These are phyloP conservation scores for Candida insectorum DNA, from an alignment of 805 yeast genomes.

Conservation along the genomic window DNA sequence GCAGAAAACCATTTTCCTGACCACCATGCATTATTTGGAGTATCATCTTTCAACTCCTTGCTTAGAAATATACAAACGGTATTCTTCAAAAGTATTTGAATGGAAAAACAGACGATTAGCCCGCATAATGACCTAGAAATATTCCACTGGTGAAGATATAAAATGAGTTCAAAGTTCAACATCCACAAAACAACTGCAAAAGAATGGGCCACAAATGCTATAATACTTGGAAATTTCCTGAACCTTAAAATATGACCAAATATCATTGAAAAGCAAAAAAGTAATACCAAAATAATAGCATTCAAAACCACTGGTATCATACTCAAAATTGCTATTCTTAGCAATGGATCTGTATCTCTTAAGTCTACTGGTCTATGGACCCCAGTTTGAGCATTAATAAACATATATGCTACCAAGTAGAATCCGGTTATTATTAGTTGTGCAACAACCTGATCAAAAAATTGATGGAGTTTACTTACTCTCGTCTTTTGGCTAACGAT, in stretches of 20 bases:
- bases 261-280: constrained; percentile 34
- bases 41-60: constrained; percentile 40
- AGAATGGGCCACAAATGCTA: constrained; percentile 41
- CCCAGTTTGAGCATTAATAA: constrained; percentile 85
- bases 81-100: constrained; percentile 29
- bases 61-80: constrained; percentile 34
- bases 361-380: constrained; percentile 34
- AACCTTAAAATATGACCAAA: constrained; percentile 38
- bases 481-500: constrained; percentile 1
- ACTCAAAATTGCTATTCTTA: constrained; percentile 56
- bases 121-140: constrained; percentile 37
- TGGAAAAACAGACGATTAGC: constrained; percentile 31
- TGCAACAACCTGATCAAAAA: constrained; percentile 16
- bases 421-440: constrained; percentile 15
- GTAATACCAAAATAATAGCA: constrained; percentile 22
- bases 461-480: constrained; percentile 3
- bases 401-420: constrained; percentile 64
- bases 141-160: constrained; percentile 42
- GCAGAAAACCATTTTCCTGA: constrained; percentile 46
- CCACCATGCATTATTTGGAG: constrained; percentile 51
- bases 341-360: constrained; percentile 44
- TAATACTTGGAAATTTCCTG: constrained; percentile 26
- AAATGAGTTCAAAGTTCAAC: constrained; percentile 30
- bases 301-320: constrained; percentile 48
- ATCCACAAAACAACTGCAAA: constrained; percentile 31